Conservation (phyloP, 495 filamentous ascomycete species). For the Penicillium bovifimosum region DNA sequence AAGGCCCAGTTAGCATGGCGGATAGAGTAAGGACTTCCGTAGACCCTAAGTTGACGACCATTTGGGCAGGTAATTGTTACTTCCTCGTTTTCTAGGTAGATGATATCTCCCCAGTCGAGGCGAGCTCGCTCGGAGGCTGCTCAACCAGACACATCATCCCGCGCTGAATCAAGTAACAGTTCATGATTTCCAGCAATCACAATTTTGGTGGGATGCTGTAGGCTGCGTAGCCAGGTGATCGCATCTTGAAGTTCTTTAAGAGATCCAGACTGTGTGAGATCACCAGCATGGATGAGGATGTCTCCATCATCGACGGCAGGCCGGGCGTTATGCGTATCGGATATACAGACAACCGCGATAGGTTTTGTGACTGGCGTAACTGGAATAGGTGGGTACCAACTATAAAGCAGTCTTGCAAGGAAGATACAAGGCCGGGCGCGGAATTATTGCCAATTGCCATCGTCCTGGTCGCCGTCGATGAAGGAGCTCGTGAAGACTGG, state of each 20-base stretch:
- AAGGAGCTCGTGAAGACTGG: conserved; percentile 11
- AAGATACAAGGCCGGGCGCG: conserved; percentile 12
- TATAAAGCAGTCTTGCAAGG: conserved; percentile 15
- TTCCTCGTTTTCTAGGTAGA: conserved; percentile 47
- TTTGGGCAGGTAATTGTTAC: conserved; percentile 43
- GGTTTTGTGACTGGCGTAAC: conserved; percentile 10
- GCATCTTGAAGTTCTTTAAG: conserved; percentile 52
- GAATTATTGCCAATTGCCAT: conserved; percentile 20
- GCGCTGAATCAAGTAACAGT: conserved; percentile 52
- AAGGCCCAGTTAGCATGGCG: conserved; percentile 46
- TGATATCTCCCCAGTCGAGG: conserved; percentile 42
- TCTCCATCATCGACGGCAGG: conserved; percentile 61
- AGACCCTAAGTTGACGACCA: conserved; percentile 49
- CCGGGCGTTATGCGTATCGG: conserved; percentile 66
- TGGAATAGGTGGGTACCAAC: conserved; percentile 11
- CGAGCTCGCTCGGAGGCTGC: conserved; percentile 9
- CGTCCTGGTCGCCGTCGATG: conserved; percentile 12
- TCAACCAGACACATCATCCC: conserved; percentile 4
- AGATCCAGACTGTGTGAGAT: conserved; percentile 61
- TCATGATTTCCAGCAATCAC: conserved; percentile 73
- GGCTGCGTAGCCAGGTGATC: conserved; percentile 57
- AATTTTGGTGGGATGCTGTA: conserved; percentile 61
- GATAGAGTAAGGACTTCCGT: conserved; percentile 47
- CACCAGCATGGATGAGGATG: conserved; percentile 71
- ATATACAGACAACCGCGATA: conserved; percentile 48